phyloP scores from a whole-genome alignment of 805 yeast species.

The Myxozyma lipomycoides region DNA sequence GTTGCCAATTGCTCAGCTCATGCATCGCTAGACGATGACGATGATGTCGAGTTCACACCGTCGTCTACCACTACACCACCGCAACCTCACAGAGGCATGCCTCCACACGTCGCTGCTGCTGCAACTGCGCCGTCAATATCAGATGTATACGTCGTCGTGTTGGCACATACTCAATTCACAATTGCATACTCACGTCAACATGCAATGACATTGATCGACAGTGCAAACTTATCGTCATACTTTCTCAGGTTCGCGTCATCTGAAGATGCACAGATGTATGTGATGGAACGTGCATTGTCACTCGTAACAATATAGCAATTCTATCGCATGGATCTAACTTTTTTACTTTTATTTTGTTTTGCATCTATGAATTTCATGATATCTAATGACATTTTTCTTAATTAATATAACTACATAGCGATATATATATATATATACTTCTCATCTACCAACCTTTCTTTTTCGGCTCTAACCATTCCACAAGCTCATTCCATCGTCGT shows the following conservation, averaged over 20 bases:
- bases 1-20: too few relatives aligned
- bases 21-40: too few relatives aligned
- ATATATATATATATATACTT: not conserved
- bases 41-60: too few relatives aligned
- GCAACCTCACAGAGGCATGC: too few relatives aligned
- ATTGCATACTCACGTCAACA: not conserved
- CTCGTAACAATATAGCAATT: not conserved
- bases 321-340: too few relatives aligned
- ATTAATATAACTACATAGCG: not conserved
- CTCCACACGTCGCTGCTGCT: too few relatives aligned
- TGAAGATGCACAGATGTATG: constrained; percentile 11
- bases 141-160: not conserved
- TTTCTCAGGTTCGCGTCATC: constrained; percentile 12
- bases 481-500: not conserved
- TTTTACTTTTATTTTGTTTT: too few relatives aligned
- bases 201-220: not conserved
- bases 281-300: constrained; percentile 5
- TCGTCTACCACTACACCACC: too few relatives aligned
- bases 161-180: not conserved
- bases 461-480: not conserved
- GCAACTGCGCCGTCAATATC: not conserved
- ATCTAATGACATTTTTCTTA: not conserved
- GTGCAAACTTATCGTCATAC: constrained; percentile 1
- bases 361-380: not conserved
- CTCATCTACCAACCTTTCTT: not conserved